Evolutionary conservation across 805 yeast species (phyloP).

Genomic region (Hanseniaspora nectarophila): DNA sequence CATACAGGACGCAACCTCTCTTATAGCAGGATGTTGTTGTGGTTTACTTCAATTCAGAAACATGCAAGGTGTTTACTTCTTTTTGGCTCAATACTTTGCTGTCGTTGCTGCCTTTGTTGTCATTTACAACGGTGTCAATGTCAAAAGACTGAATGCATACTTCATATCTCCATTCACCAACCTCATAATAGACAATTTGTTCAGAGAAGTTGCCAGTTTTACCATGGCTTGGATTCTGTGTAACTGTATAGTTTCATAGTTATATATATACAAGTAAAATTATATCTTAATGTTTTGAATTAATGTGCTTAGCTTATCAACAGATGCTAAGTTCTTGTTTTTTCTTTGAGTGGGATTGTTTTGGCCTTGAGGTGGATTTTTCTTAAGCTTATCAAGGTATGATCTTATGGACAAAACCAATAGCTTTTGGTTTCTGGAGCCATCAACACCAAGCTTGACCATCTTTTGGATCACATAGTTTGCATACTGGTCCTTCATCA

Average conservation of each 20-base stretch:
- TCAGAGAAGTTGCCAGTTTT: constrained; percentile 41
- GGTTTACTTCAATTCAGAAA: constrained; percentile 46
- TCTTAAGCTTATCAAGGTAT: constrained; percentile 52
- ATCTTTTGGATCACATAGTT: constrained; percentile 93
- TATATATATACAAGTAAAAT: not conserved
- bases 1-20: constrained; percentile 38
- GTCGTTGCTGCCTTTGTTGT: constrained; percentile 28
- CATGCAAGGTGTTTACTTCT: constrained; percentile 37
- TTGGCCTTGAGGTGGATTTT: not conserved
- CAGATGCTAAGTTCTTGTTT: constrained; percentile 29
- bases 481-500: constrained; percentile 98
- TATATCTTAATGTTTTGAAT: constrained; percentile 17
- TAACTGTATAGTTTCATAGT: constrained; percentile 34
- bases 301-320: constrained; percentile 28
- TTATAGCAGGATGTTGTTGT: constrained; percentile 41
- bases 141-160: constrained; percentile 25
- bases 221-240: constrained; percentile 50
- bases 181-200: constrained; percentile 34
- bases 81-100: constrained; percentile 29
- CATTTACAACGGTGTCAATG: constrained; percentile 27
- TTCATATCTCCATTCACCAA: constrained; percentile 33
- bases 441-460: constrained; percentile 56
- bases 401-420: constrained; percentile 68
- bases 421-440: constrained; percentile 50
- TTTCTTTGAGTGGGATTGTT: not conserved